Evolutionary conservation across 2,329 filamentous ascomycete genomes (phyloP), one percentile per base, ranked within the genome.

Genomic region (Microsporum canis): DNA sequence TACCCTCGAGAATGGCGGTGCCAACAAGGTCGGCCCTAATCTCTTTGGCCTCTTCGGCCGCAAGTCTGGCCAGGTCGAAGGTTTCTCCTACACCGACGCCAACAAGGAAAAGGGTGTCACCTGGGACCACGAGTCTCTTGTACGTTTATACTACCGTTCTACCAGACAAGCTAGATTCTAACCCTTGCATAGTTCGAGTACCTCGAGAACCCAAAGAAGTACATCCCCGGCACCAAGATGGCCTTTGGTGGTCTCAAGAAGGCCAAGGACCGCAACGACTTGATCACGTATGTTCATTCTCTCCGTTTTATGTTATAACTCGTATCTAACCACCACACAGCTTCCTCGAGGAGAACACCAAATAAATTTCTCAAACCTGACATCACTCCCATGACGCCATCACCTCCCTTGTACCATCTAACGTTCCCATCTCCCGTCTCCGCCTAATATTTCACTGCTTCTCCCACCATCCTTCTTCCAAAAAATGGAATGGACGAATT

Each of bases 191-290:
- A 91, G 89, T 97, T 96, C 80, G 84, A 87, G 69, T 99, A 99
- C 87, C 91, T 99, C 73, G 94, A 99, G 86, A 97, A 97, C 88
- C 94, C 94, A 81, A 99, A 99, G 88, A 97, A 97, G 85, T 99
- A 91, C 86, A 96, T 99, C 68, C 94, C 94, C 70, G 94, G 94
- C 71, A 99, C 94, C 82, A 99, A 97, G 90, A 99, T 99, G 94
- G 94, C 94, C 72, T 99, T 97, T 77, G 94, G 94, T 81, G 94
- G 94, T 78, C 85, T 99, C 75, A 99, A 99, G 91, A 99, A 99
- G 89, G 85, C 86, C 76, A 97, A 97, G 89, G 94, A 97, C 83
- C 86, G 94, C 78, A 96, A 97, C 78, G 92, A 99, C 80, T 84
- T 99, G 73, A 96, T 99, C 85, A 91, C 90, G 88, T 92, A 88